Conservation (phyloP, 345 rosid genomes). For the Corchorus capsularis region DNA sequence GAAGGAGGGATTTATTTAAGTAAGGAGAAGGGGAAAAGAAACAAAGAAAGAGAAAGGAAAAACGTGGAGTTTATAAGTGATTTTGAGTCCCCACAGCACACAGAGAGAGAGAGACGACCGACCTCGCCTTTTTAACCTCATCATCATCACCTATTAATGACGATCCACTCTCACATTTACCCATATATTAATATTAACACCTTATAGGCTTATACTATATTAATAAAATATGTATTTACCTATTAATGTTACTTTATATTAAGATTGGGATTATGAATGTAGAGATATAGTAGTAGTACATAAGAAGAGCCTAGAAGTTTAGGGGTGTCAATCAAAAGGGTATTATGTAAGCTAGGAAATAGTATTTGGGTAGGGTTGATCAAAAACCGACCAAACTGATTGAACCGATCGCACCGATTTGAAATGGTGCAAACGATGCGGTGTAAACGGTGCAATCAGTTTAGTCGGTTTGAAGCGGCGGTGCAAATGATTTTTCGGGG, state of each 20-base stretch:
- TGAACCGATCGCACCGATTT: no score
- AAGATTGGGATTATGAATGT: not conserved
- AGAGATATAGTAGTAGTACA: no score
- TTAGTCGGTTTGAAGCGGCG: no score
- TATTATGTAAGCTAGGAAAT: not conserved
- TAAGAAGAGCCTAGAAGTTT: not conserved
- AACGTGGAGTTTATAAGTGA: constrained; percentile 23
- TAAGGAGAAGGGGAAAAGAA: no score
- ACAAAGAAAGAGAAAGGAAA: not conserved
- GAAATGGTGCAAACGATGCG: no score
- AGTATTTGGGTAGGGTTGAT: no score
- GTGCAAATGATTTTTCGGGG: no score
- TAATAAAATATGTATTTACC: not conserved
- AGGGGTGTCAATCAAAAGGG: not conserved
- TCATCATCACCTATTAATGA: constrained; percentile 3
- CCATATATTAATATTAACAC: not conserved
- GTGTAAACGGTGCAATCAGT: no score
- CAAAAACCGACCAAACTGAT: no score
- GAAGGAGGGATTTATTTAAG: not conserved
- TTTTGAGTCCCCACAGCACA: not conserved
- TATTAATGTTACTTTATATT: not conserved
- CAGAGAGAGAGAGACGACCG: constrained; percentile 8
- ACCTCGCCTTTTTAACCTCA: constrained; percentile 17
- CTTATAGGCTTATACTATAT: not conserved
- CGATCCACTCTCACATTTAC: constrained; percentile 3